Evolutionary conservation across 352 stramenopile species (phyloP), one percentile per base, ranked within the genome.

Genomic region (Phytophthora citrophthora): DNA sequence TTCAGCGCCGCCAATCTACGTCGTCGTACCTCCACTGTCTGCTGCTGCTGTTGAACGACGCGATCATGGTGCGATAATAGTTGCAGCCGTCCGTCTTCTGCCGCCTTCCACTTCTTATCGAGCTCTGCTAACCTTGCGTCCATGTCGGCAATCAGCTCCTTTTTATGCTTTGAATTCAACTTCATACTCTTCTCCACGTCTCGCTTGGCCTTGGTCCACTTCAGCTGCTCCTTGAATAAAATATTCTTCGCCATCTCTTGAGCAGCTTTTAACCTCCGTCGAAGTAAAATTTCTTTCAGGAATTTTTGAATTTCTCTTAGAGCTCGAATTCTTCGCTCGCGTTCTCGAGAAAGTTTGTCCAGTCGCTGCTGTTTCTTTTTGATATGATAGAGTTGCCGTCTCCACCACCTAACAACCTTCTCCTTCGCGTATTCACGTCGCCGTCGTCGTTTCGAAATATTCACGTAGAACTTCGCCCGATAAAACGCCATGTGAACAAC

Each of bases 391-490:
- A 52, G 53, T 12, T 58, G 56, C 0, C 52, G 46, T 54, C 76
- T 64, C 82, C 78, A 90, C 72, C 79, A 91, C 4, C 59, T 51
- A 38, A 79, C 55, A 1, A 92, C 29, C 15, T 41, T 68, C n/a
- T 73, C 60, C 20, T 79, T 76, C 2, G 77, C 70, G 10, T 57
- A 27, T 39, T 72, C 56, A 6, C 70, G 74, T 11, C 38, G 45
- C 2, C 60, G 38, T 3, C 31, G 65, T 5, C 77, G 64, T 31
- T 62, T 56, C 3, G n/a, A 65, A 11, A 78, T 64, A 1, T 54
- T 24, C 2, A 67, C 59, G 44, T 81, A 90, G 45, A 92, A 82
- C 12, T 51, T 12, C 9, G 56, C 57, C 16, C 83, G 81, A 46
- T 75, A 53, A 61, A 89, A 92, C 16, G 64, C 53, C 52, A 74